A percentile compares a stretch with the other conserved stretches of the same genome.
phyloP scores from a whole-genome alignment of 2,329 filamentous ascomycete genomes.

The Colletotrichum sp. region DNA sequence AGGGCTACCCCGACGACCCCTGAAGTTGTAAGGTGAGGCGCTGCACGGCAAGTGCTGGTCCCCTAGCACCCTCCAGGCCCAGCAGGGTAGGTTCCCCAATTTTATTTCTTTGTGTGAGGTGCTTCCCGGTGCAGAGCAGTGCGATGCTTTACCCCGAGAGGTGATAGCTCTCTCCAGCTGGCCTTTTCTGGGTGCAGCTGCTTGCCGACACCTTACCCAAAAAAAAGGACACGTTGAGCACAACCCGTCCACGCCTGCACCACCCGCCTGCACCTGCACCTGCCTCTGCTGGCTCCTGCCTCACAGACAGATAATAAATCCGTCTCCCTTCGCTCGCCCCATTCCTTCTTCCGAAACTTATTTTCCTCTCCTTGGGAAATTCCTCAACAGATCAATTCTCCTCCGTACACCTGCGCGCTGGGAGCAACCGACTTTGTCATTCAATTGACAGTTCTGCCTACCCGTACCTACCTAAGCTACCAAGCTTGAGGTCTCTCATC shows the following conservation, averaged over 20 bases:
- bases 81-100: not conserved
- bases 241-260: not conserved
- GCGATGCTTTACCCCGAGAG: not conserved
- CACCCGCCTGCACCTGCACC: not conserved
- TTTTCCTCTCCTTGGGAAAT: slow-evolving; percentile 18
- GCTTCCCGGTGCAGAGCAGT: not conserved
- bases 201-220: slow-evolving; percentile 5
- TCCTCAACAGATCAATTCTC: slow-evolving; percentile 1
- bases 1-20: slow-evolving; percentile 2
- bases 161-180: slow-evolving; percentile 17
- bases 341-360: slow-evolving; percentile 20
- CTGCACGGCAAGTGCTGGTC: slow-evolving; percentile 2
- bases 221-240: slow-evolving; percentile 28
- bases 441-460: slow-evolving; percentile 14
- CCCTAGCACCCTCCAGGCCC: not conserved
- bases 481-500: not conserved
- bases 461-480: slow-evolving; percentile 5
- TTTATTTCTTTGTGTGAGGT: not conserved
- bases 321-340: slow-evolving; percentile 16
- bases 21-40: not conserved
- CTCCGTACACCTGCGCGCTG: slow-evolving; percentile 7
- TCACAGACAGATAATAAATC: slow-evolving; percentile 22
- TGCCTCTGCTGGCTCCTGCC: not conserved
- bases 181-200: slow-evolving; percentile 2
- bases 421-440: slow-evolving; percentile 15